Evolutionary conservation across 2,329 filamentous ascomycete species (phyloP), one percentile per base, ranked within the genome.

Genomic region (Penicillium glabrum): DNA sequence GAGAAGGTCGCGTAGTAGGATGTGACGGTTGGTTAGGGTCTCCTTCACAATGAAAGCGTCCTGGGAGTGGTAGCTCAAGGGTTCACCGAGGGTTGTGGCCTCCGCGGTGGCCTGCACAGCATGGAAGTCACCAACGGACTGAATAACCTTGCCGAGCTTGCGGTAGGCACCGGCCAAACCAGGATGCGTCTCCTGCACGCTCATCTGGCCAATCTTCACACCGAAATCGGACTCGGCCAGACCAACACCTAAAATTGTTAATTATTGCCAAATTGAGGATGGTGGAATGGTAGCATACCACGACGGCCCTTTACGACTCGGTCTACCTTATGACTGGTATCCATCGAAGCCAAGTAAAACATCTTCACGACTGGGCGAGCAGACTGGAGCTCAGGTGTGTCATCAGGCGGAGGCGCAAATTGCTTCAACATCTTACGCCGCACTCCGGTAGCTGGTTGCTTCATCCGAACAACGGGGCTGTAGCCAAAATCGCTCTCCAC

Each of bases 401-500:
- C 95, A 75, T 99, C 95, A 13, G 95, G 93, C 1, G 95, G 95
- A 31, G 95, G 95, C 37, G 95, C 93, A 76, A 99, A 99, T 75
- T 99, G 95, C 82, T 99, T 99, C 72, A 99, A 82, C 59, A 98
- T 89, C 79, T 97, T 97, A 71, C 95, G 86, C 61, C 95, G 87
- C 66, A 99, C 91, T 44, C 95, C 95, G 1, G 95, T 99, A 9
- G 95, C 95, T 23, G 95, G 95, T 75, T 99, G 95, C 80, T 96
- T 96, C 83, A 92, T 91, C 74, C 93, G 89, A 46, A 97, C 88
- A 69, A 98, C 89, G 1, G 95, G 95, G 69, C 92, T 97, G 76
- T 99, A 99, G 41, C 95, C 95, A 74, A 97, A 98, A 74, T 99
- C 95, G 71, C 91, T 96, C 77, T 99, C 95, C n/a, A 99, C 92